phyloP scores from a whole-genome alignment of 176 grass and related monocot genomes.

The Cenchrus fungigraminus region DNA sequence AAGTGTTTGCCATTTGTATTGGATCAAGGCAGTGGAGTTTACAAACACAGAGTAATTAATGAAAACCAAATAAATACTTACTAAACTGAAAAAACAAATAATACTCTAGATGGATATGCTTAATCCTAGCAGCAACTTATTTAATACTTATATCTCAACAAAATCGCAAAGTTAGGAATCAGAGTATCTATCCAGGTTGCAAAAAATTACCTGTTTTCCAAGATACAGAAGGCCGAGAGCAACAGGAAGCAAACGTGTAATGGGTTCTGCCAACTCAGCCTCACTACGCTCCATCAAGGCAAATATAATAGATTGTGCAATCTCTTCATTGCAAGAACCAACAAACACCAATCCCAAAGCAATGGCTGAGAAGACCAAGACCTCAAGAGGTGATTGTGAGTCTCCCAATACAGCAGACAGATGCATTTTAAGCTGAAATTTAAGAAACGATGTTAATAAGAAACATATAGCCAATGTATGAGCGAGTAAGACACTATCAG shows the following conservation, averaged over 20 bases:
- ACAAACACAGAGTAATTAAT: too few species aligned
- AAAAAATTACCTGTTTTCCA: slow-evolving; percentile 84
- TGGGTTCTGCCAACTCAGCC: slow-evolving; percentile 75
- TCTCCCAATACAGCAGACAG: slow-evolving; percentile 81
- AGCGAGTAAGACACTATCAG: slow-evolving; percentile 8
- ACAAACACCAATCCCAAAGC: slow-evolving; percentile 87
- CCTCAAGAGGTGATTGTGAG: slow-evolving; percentile 77
- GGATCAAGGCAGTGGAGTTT: too few species aligned
- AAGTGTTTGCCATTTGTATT: too few species aligned
- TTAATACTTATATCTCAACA: not conserved
- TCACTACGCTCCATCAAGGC: slow-evolving; percentile 91
- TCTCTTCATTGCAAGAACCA: slow-evolving; percentile 99
- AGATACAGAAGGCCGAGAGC: slow-evolving; percentile 96
- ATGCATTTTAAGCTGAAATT: slow-evolving; percentile 70
- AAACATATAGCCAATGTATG: slow-evolving; percentile 22
- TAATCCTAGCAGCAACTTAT: not conserved
- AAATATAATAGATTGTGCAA: slow-evolving; percentile 93
- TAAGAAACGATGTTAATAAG: slow-evolving; percentile 34
- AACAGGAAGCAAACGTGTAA: slow-evolving; percentile 86
- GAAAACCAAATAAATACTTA: too few species aligned
- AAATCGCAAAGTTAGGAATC: slow-evolving; percentile 12
- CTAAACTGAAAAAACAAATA: not conserved
- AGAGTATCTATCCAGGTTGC: not conserved
- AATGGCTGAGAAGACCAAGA: slow-evolving; percentile 89
- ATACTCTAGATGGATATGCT: not conserved